A percentile compares a stretch with the other conserved stretches of the same genome.
These are phyloP conservation scores for Podospora pseudoanserina DNA, from an alignment of 495 filamentous ascomycete species.

Conservation along the genomic window DNA sequence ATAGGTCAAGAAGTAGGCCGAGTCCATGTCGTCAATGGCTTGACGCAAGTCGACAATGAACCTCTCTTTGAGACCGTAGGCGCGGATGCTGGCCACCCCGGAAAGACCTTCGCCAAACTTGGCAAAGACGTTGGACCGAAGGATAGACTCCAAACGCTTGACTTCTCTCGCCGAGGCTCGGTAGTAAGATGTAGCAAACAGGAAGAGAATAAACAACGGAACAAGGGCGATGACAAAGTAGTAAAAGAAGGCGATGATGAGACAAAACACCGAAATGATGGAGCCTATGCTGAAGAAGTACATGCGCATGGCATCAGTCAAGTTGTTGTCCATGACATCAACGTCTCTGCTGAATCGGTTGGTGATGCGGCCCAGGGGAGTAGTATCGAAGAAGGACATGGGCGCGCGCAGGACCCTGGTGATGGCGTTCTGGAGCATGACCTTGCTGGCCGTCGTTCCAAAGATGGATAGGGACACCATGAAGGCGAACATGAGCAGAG, in stretches of 20 bases:
- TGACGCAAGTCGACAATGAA: constrained; percentile 66
- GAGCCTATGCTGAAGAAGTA: constrained; percentile 81
- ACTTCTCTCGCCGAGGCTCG: constrained; percentile 86
- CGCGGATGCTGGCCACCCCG: constrained; percentile 79
- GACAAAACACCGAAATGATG: constrained; percentile 72
- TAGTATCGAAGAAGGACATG: constrained; percentile 98
- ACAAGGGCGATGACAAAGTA: constrained; percentile 90
- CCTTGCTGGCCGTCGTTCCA: constrained; percentile 74
- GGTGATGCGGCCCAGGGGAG: constrained; percentile 90
- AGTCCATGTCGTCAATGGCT: constrained; percentile 84
- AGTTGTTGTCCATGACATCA: constrained; percentile 90
- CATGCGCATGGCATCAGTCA: constrained; percentile 88
- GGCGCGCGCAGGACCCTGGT: constrained; percentile 77
- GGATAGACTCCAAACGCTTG: constrained; percentile 86
- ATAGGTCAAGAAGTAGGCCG: constrained; percentile 90
- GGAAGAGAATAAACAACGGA: constrained; percentile 73
- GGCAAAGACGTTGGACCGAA: constrained; percentile 84
- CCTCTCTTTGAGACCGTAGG: constrained; percentile 73
- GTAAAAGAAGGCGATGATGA: constrained; percentile 91
- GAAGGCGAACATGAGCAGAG: constrained; percentile 70
- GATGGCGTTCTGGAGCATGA: constrained; percentile 83
- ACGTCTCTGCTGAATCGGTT: constrained; percentile 97
- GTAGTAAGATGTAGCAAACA: constrained; percentile 84
- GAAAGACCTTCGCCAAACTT: constrained; percentile 85
- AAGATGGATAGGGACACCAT: constrained; percentile 64